phyloP scores from a whole-genome alignment of 352 stramenopile genomes.

The Globisporangium recalcitrans region DNA sequence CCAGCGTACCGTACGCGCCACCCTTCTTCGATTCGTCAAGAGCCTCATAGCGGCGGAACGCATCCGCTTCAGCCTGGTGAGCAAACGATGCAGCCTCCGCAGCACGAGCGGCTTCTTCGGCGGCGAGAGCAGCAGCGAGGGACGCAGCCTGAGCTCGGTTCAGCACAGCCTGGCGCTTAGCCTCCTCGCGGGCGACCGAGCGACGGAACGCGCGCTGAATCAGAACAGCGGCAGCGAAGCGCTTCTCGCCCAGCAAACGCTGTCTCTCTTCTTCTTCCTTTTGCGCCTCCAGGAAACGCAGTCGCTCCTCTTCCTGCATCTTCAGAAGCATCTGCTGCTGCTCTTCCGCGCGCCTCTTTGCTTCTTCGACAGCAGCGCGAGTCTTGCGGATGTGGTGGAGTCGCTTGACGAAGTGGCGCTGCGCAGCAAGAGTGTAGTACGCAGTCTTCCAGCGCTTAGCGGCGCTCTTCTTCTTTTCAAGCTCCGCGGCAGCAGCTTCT shows the following conservation, averaged over 20 bases:
- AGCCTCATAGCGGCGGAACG: conserved; percentile 61
- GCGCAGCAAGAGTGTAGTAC: conserved; percentile 60
- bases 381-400: conserved; percentile 78
- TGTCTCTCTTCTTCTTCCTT: conserved; percentile 64
- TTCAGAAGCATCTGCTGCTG: conserved; percentile 57
- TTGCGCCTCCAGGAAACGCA: conserved; percentile 50
- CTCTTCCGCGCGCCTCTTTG: conserved; percentile 62
- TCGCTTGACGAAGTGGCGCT: conserved; percentile 77
- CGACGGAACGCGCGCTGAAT: conserved; percentile 76
- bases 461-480: conserved; percentile 71
- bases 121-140: conserved; percentile 64
- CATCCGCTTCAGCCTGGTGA: conserved; percentile 70
- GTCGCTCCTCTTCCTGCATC: conserved; percentile 63
- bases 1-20: conserved; percentile 40
- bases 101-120: conserved; percentile 67
- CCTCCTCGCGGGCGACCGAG: conserved; percentile 62
- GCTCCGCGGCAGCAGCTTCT: conserved; percentile 54
- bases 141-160: conserved; percentile 66
- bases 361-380: conserved; percentile 73
- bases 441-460: conserved; percentile 76
- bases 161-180: conserved; percentile 56
- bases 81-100: conserved; percentile 67
- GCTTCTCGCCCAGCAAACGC: conserved; percentile 50
- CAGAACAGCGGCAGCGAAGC: conserved; percentile 38
- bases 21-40: conserved; percentile 54